These are phyloP conservation scores for Penicillium sp. DNA, from an alignment of 2,329 filamentous ascomycete species.

Conservation along the genomic window DNA sequence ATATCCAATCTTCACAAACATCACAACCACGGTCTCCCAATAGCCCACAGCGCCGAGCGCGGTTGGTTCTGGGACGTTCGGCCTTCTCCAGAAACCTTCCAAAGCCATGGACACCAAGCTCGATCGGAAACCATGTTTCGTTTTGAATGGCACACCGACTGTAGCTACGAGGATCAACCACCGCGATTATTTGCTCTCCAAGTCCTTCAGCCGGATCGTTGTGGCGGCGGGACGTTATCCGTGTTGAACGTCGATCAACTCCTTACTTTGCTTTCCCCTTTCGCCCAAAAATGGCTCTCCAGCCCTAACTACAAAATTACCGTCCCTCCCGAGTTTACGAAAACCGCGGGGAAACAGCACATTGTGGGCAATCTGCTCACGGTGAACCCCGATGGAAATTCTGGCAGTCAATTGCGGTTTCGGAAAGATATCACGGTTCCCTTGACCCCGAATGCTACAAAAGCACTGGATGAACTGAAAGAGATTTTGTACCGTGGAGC, in stretches of 20 bases:
- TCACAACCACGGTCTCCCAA: slow-evolving; percentile 40
- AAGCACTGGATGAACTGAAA: slow-evolving; percentile 33
- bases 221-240: slow-evolving; percentile 43
- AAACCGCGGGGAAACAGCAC: slow-evolving; percentile 10
- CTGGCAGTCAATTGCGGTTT: slow-evolving; percentile 5
- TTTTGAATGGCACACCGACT: slow-evolving; percentile 48
- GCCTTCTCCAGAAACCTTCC: slow-evolving; percentile 28
- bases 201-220: slow-evolving; percentile 42
- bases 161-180: slow-evolving; percentile 41
- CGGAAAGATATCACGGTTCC: slow-evolving; percentile 32
- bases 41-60: slow-evolving; percentile 40
- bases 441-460: slow-evolving; percentile 22
- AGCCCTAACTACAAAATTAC: slow-evolving; percentile 33
- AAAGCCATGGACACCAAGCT: slow-evolving; percentile 36
- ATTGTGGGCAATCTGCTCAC: background rate
- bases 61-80: slow-evolving; percentile 49
- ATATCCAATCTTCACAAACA: slow-evolving; percentile 34
- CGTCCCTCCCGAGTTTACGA: slow-evolving; percentile 35
- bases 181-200: slow-evolving; percentile 45
- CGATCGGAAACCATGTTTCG: slow-evolving; percentile 44
- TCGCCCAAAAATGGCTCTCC: slow-evolving; percentile 21
- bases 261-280: slow-evolving; percentile 23
- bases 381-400: background rate
- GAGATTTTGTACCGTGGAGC: slow-evolving; percentile 9
- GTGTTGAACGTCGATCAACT: slow-evolving; percentile 36